A percentile compares a stretch with the other conserved stretches of the same genome.
These are phyloP conservation scores for Cladophialophora psammophila DNA, from an alignment of 2,329 filamentous ascomycete genomes.

Conservation along the genomic window DNA sequence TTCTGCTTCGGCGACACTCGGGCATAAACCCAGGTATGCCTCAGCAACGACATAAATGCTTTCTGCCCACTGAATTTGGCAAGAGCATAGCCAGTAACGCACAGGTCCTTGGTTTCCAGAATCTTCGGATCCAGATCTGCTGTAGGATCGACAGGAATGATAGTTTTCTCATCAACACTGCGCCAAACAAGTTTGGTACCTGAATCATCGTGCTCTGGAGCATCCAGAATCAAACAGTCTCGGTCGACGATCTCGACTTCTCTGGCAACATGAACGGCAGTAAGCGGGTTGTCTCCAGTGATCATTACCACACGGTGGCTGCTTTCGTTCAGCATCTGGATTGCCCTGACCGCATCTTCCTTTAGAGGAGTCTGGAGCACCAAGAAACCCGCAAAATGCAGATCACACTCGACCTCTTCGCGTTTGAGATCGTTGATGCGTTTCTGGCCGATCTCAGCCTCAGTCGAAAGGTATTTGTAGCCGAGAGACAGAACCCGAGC, in stretches of 20 bases:
- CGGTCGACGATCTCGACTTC: slow-evolving; percentile 98
- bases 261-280: slow-evolving; percentile 91
- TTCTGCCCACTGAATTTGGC: slow-evolving; percentile 84
- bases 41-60: slow-evolving; percentile 78
- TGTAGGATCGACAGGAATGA: slow-evolving; percentile 82
- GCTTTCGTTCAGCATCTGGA: slow-evolving; percentile 98
- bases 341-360: slow-evolving; percentile 90
- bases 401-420: slow-evolving; percentile 83
- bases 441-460: slow-evolving; percentile 79
- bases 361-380: slow-evolving; percentile 96
- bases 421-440: slow-evolving; percentile 94
- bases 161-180: slow-evolving; percentile 88
- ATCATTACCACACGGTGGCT: slow-evolving; percentile 99
- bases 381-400: slow-evolving; percentile 93
- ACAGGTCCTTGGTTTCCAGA: slow-evolving; percentile 85
- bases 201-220: slow-evolving; percentile 85
- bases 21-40: slow-evolving; percentile 96
- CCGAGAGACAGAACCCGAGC: slow-evolving; percentile 92
- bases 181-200: slow-evolving; percentile 89
- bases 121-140: slow-evolving; percentile 83
- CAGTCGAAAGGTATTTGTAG: slow-evolving; percentile 86
- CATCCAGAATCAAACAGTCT: slow-evolving; percentile 91
- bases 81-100: slow-evolving; percentile 92
- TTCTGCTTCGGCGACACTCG: slow-evolving; percentile 98
- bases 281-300: slow-evolving; percentile 96